Percentiles rank a stretch among this genome's conserved stretches.
These are phyloP conservation scores for Malbranchea zuffiana DNA, from an alignment of 2,329 filamentous ascomycete species.

Conservation along the genomic window DNA sequence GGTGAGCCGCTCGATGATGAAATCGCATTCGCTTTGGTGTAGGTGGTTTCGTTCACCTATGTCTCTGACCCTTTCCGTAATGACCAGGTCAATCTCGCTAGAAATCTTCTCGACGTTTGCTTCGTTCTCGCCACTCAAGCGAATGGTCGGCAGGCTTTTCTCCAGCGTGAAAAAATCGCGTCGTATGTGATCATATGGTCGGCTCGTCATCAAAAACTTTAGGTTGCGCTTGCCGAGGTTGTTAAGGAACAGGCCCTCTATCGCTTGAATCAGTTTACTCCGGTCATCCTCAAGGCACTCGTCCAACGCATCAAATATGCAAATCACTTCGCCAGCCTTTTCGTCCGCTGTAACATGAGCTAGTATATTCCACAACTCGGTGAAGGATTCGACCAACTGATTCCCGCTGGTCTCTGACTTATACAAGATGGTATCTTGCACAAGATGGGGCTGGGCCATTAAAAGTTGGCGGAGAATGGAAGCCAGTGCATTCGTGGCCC, in stretches of 20 bases:
- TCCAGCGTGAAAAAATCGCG: conserved; percentile 12
- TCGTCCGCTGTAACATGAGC: conserved; percentile 11
- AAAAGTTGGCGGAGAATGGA: conserved; percentile 34
- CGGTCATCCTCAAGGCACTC: conserved; percentile 25
- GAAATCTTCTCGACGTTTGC: conserved; percentile 14
- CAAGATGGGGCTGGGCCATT: conserved; percentile 14
- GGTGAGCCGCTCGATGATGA: conserved; percentile 19
- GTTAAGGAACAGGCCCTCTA: conserved; percentile 20
- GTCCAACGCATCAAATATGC: conserved; percentile 35
- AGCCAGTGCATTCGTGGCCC: conserved; percentile 22
- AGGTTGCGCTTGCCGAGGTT: conserved; percentile 14
- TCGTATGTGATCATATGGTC: conserved; percentile 18
- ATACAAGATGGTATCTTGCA: conserved; percentile 15
- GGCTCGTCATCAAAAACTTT: conserved; percentile 29
- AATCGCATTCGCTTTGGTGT: conserved; percentile 9
- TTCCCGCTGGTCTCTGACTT: conserved; percentile 15
- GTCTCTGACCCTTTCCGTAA: conserved; percentile 14
- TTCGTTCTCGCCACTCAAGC: conserved; percentile 17
- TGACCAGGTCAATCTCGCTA: conserved; percentile 20
- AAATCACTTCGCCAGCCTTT: conserved; percentile 21
- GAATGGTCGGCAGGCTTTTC: conserved; percentile 13
- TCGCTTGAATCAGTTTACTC: conserved; percentile 16
- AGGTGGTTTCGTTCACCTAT: conserved; percentile 16
- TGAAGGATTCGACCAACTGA: conserved; percentile 17
- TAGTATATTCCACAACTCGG: conserved; percentile 26